Percentiles rank a stretch among this genome's conserved stretches.
These are phyloP conservation scores for Calocybe gambosa DNA, from an alignment of 1,284 basidiomycete species.

Conservation along the genomic window DNA sequence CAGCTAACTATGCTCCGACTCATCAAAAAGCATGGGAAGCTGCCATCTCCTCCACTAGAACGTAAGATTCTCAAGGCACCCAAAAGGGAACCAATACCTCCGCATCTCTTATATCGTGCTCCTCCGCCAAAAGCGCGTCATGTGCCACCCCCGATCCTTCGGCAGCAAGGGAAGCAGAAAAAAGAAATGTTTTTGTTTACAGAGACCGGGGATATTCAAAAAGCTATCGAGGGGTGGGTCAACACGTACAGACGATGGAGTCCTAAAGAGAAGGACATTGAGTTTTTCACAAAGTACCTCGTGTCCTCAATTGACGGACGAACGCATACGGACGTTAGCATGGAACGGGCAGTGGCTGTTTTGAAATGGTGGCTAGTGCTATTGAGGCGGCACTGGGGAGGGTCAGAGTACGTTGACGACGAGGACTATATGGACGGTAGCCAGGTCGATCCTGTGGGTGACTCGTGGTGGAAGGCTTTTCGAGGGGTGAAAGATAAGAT, in stretches of 20 bases:
- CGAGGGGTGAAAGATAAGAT: constrained; percentile 56
- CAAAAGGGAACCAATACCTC: constrained; percentile 30
- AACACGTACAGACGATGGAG: constrained; percentile 46
- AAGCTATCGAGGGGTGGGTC: constrained; percentile 70
- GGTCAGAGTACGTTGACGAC: constrained; percentile 42
- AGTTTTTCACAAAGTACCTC: constrained; percentile 66
- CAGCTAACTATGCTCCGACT: constrained; percentile 56
- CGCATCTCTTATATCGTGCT: constrained; percentile 33
- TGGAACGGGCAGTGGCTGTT: constrained; percentile 62
- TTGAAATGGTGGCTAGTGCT: constrained; percentile 77
- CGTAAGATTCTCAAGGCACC: constrained; percentile 50
- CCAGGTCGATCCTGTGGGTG: constrained; percentile 41
- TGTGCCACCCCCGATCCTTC: constrained; percentile 42
- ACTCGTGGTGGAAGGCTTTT: constrained; percentile 75
- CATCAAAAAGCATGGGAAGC: constrained; percentile 36
- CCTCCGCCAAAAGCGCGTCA: constrained; percentile 48
- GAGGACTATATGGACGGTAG: constrained; percentile 22
- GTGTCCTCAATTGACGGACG: constrained; percentile 52
- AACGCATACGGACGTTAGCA: constrained; percentile 48
- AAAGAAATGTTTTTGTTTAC: constrained; percentile 51
- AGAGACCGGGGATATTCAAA: constrained; percentile 63
- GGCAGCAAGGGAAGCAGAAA: constrained; percentile 45
- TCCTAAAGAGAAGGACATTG: constrained; percentile 66
- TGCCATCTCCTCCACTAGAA: constrained; percentile 33
- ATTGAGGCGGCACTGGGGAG: constrained; percentile 50